These are phyloP conservation scores for Fusarium kyushuense DNA, from an alignment of 2,329 filamentous ascomycete genomes.

Conservation along the genomic window DNA sequence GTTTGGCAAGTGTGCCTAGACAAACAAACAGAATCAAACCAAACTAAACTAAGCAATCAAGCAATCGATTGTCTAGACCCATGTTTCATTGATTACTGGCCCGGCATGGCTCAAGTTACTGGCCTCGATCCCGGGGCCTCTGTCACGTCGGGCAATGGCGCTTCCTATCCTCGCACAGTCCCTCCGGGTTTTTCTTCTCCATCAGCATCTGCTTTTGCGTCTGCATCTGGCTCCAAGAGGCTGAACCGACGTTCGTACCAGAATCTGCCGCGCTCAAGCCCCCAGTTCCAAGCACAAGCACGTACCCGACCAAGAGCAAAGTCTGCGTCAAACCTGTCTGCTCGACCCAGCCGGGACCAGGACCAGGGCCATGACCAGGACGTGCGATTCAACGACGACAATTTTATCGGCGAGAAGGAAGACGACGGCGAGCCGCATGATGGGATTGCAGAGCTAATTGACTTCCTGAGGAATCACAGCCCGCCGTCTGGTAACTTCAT, in stretches of 20 bases:
- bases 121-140: constrained; percentile 38
- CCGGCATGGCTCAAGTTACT: constrained; percentile 45
- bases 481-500: constrained; percentile 65
- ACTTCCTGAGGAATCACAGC: constrained; percentile 63
- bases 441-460: constrained; percentile 55
- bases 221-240: constrained; percentile 13
- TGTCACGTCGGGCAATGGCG: constrained; percentile 41
- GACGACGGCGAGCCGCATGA: constrained; percentile 36
- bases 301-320: constrained; percentile 41
- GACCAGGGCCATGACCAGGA: constrained; percentile 13
- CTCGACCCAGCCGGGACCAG: constrained; percentile 23
- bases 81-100: constrained; percentile 35
- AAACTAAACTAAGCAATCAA: not conserved
- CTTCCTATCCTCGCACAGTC: constrained; percentile 33
- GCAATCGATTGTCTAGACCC: not conserved
- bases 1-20: constrained; percentile 32
- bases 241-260: constrained; percentile 18
- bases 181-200: constrained; percentile 23
- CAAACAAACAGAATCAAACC: not conserved
- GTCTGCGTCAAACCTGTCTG: constrained; percentile 43
- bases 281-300: constrained; percentile 17
- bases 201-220: constrained; percentile 6
- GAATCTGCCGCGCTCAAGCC: constrained; percentile 4
- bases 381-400: constrained; percentile 40
- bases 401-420: constrained; percentile 35